Evolutionary conservation across 345 rosid species (phyloP).

Genomic region (Durio zibethinus): DNA sequence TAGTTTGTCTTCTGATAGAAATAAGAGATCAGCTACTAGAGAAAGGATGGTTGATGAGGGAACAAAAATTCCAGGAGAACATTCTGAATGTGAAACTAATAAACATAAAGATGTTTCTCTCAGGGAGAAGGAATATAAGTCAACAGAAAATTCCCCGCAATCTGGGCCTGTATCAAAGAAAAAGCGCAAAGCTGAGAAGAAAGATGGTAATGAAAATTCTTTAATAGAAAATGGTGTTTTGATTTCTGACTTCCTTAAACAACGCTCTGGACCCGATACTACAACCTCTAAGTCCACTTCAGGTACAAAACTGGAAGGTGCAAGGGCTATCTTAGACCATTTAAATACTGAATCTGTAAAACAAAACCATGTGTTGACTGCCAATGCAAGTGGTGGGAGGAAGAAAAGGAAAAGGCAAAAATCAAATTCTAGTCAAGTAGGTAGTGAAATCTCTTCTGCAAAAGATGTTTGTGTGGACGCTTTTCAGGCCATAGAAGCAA

Average conservation of each 20-base stretch:
- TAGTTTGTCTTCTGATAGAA: conserved; percentile 17
- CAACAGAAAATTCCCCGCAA: conserved; percentile 16
- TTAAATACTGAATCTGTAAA: conserved; percentile 3
- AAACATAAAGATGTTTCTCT: conserved; percentile 7
- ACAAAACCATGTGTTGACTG: not conserved
- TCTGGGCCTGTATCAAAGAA: conserved; percentile 22
- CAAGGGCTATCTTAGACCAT: conserved; percentile 12
- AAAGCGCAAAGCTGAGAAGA: conserved; percentile 19
- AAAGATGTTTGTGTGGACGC: conserved; percentile 16
- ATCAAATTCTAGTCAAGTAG: conserved; percentile 20
- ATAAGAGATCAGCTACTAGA: not conserved
- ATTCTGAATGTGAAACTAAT: conserved; percentile 2
- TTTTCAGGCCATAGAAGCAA: conserved; percentile 9
- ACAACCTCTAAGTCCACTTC: conserved; percentile 12
- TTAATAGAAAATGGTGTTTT: not conserved
- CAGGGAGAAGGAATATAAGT: not conserved
- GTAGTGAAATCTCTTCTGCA: conserved; percentile 8
- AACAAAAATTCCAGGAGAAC: conserved; percentile 15
- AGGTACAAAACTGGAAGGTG: conserved; percentile 13
- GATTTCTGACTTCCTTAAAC: conserved; percentile 13
- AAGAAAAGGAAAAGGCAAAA: conserved; percentile 32
- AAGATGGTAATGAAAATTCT: conserved; percentile 11
- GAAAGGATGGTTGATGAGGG: conserved; percentile 8
- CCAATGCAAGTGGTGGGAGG: conserved; percentile 13
- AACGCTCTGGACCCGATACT: conserved; percentile 6